A percentile compares a stretch with the other conserved stretches of the same genome.
phyloP scores from a whole-genome alignment of 345 rosid genomes.

The Dipteronia sinensis region DNA sequence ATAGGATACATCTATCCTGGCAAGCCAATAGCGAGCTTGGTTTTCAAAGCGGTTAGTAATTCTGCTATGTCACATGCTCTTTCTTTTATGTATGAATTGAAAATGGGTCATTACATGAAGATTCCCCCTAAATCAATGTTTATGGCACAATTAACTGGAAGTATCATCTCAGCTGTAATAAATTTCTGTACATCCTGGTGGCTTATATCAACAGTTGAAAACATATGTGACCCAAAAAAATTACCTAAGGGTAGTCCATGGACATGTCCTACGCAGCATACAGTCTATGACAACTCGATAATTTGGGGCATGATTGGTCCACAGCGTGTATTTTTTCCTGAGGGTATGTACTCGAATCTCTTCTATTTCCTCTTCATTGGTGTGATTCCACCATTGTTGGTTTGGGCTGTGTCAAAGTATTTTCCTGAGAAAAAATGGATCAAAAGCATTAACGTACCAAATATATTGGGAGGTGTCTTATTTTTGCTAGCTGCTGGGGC shows the following conservation, averaged over 20 bases:
- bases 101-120: not conserved
- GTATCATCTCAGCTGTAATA: not conserved
- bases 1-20: slow-evolving; percentile 6
- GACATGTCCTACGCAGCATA: not conserved
- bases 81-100: not conserved
- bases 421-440: slow-evolving; percentile 13
- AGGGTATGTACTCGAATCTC: not conserved
- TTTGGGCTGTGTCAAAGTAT: not conserved
- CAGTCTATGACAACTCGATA: not conserved
- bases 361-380: not conserved
- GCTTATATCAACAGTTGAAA: slow-evolving; percentile 6
- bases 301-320: slow-evolving; percentile 24
- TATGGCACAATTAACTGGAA: slow-evolving; percentile 2
- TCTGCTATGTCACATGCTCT: not conserved
- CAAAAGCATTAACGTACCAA: not conserved
- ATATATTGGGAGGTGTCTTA: not conserved
- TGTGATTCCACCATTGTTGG: not conserved
- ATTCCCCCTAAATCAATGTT: not conserved
- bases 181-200: slow-evolving; percentile 7
- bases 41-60: not conserved
- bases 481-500: not conserved
- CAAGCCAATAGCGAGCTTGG: slow-evolving; percentile 13
- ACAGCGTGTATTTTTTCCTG: not conserved
- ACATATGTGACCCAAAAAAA: not conserved
- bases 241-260: slow-evolving; percentile 17